These are phyloP conservation scores for Plasmodium ovale DNA, from an alignment of 169 alveolate species.

Conservation along the genomic window DNA sequence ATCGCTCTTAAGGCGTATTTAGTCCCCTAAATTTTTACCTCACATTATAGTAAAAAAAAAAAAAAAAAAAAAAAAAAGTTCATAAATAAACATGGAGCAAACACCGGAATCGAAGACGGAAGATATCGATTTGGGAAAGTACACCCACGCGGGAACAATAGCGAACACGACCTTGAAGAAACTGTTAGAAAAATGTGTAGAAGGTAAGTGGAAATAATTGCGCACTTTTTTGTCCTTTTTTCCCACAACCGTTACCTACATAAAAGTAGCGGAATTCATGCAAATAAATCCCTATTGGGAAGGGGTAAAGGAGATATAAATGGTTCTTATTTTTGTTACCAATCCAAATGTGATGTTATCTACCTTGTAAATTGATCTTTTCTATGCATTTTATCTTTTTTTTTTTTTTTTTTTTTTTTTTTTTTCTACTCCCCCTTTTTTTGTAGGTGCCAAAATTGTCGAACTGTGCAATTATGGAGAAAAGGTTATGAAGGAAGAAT, in stretches of 20 bases:
- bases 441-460: conserved; percentile 43
- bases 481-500: conserved; percentile 56
- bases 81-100: conserved; percentile 25
- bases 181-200: conserved; percentile 57
- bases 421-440: background rate
- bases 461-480: conserved; percentile 65
- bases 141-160: conserved; percentile 53
- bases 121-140: conserved; percentile 67
- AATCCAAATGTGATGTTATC: too few species aligned
- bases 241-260: too few species aligned
- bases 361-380: too few species aligned
- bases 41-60: background rate
- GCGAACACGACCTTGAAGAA: conserved; percentile 61
- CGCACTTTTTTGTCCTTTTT: too few species aligned
- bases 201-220: conserved; percentile 26
- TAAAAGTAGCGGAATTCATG: too few species aligned
- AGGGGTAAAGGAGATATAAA: too few species aligned
- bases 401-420: background rate
- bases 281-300: too few species aligned
- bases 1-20: background rate
- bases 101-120: conserved; percentile 42
- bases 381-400: too few species aligned
- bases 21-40: background rate
- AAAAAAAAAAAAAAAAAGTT: background rate
- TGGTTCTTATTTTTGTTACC: too few species aligned